Percentiles rank a stretch among this genome's conserved stretches.
Conservation (phyloP, 192 early-diverging fungal genomes). For the Entomortierella beljakovae region DNA sequence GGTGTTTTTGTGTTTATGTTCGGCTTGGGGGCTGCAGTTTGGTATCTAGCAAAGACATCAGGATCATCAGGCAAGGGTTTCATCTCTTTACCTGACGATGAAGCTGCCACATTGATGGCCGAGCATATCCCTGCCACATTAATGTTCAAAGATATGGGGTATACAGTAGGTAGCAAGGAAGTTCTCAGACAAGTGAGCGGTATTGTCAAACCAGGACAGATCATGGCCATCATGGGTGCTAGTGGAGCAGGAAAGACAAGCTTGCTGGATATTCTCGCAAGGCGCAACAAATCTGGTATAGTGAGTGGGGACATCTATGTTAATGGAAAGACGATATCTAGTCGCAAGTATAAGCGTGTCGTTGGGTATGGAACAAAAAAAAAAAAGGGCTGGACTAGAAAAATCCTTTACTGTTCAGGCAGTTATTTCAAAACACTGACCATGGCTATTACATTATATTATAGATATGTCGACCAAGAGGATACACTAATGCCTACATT, state of each 20-base stretch:
- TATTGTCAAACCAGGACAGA: conserved; percentile 82
- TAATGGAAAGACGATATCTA: conserved; percentile 76
- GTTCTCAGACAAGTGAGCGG: conserved; percentile 72
- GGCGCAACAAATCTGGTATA: conserved; percentile 74
- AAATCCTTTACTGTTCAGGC: not conserved
- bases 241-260: conserved; percentile 96
- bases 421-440: not conserved
- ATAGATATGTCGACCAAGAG: conserved; percentile 91
- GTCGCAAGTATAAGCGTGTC: conserved; percentile 73
- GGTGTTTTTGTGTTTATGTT: conserved; percentile 55
- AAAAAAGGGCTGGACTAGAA: not conserved
- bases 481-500: conserved; percentile 87
- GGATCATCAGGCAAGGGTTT: conserved; percentile 29
- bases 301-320: conserved; percentile 82
- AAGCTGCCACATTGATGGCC: conserved; percentile 76
- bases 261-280: conserved; percentile 90
- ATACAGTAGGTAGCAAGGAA: conserved; percentile 63
- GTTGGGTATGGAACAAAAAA: conserved; percentile 71
- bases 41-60: conserved; percentile 43
- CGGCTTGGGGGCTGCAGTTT: conserved; percentile 39
- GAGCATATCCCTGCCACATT: conserved; percentile 76
- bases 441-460: not conserved
- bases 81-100: conserved; percentile 65
- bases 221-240: conserved; percentile 95
- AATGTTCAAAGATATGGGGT: conserved; percentile 72